phyloP scores from a whole-genome alignment of 2,329 filamentous ascomycete genomes.

The Fusarium protoensiforme region DNA sequence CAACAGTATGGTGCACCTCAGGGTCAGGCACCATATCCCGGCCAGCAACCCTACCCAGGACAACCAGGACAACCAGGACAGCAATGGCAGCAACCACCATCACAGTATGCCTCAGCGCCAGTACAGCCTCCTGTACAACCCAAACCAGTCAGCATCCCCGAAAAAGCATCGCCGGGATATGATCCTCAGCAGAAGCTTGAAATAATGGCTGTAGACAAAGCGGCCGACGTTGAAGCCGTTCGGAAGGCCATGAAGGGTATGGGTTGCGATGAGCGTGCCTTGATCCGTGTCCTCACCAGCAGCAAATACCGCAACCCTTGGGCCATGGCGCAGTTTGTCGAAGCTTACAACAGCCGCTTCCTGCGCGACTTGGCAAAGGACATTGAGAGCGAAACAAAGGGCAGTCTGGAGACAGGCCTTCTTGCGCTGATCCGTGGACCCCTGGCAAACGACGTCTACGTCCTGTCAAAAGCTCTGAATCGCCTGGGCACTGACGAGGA shows the following conservation, averaged over 20 bases:
- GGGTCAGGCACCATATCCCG: constrained; percentile 8
- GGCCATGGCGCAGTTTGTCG: constrained; percentile 46
- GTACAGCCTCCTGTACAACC: constrained; percentile 10
- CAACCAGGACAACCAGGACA: not conserved
- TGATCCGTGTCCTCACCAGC: constrained; percentile 45
- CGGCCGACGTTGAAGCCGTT: constrained; percentile 43
- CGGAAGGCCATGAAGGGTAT: constrained; percentile 51
- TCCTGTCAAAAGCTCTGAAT: constrained; percentile 45
- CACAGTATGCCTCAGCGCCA: not conserved
- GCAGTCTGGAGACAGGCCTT: constrained; percentile 45
- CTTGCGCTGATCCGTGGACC: constrained; percentile 47
- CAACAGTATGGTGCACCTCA: constrained; percentile 20
- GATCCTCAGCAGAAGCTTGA: constrained; percentile 42
- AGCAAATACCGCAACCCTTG: constrained; percentile 48
- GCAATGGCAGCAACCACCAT: constrained; percentile 13
- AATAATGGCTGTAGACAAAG: constrained; percentile 43
- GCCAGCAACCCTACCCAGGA: constrained; percentile 2
- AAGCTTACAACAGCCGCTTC: constrained; percentile 48
- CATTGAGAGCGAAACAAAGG: constrained; percentile 48
- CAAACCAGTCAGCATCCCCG: constrained; percentile 26
- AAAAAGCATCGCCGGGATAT: constrained; percentile 45
- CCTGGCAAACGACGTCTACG: constrained; percentile 46
- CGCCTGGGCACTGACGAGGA: constrained; percentile 48
- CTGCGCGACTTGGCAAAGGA: constrained; percentile 48
- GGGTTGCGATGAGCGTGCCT: constrained; percentile 47